Percentiles rank a stretch among this genome's conserved stretches.
Evolutionary conservation across 805 yeast species (phyloP).

Genomic region (Komagataella mondaviorum): DNA sequence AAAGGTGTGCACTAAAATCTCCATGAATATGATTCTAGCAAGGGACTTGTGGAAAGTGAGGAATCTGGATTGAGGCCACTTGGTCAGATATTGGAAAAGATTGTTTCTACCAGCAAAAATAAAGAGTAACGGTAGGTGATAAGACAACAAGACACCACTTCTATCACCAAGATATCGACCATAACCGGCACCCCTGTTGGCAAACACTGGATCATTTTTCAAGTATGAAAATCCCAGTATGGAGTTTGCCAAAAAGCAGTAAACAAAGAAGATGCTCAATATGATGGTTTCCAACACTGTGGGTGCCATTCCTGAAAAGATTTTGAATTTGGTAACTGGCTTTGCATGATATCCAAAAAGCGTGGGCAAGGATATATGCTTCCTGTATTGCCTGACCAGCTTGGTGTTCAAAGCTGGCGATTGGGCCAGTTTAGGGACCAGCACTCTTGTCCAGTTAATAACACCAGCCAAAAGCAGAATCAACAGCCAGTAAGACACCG

Average conservation of each 20-base stretch:
- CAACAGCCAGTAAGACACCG: not conserved
- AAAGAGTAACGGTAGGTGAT: constrained; percentile 35
- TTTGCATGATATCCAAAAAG: not conserved
- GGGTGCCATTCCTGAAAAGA: not conserved
- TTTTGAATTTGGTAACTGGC: not conserved
- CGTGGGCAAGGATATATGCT: not conserved
- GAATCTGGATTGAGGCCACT: constrained; percentile 44
- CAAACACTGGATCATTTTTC: not conserved
- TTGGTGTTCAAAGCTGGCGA: not conserved
- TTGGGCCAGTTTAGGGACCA: not conserved
- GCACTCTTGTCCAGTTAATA: not conserved
- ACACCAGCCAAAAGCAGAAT: not conserved
- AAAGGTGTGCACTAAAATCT: constrained; percentile 30
- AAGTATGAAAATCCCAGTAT: not conserved
- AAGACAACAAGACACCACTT: constrained; percentile 34
- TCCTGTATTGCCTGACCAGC: not conserved
- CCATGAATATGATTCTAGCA: constrained; percentile 27
- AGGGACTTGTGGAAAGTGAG: constrained; percentile 46
- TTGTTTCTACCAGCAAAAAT: constrained; percentile 55
- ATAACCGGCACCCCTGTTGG: constrained; percentile 8
- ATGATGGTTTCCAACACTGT: not conserved
- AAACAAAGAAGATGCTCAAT: not conserved
- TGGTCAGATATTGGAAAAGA: constrained; percentile 46
- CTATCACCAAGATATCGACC: constrained; percentile 32
- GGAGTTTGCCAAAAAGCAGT: not conserved